These are phyloP conservation scores for Phytomonas sp. DNA, from an alignment of 208 protist genomes.

Conservation along the genomic window DNA sequence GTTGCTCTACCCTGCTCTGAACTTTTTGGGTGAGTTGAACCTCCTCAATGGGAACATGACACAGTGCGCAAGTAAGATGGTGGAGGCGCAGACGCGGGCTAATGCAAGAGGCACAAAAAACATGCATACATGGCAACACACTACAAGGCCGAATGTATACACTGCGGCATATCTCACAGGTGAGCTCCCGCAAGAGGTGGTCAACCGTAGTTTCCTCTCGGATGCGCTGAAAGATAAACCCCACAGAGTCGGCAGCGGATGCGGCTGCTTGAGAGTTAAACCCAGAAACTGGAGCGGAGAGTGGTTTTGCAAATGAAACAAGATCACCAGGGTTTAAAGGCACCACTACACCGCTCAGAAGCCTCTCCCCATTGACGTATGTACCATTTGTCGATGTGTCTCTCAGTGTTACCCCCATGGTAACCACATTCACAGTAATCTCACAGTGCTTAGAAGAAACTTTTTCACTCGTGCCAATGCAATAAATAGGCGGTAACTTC, in stretches of 20 bases:
- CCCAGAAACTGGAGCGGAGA: neutral
- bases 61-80: constrained; percentile 51
- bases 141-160: constrained; percentile 72
- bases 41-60: constrained; percentile 36
- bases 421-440: constrained; percentile 47
- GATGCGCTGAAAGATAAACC: constrained; percentile 60
- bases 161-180: constrained; percentile 57
- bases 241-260: constrained; percentile 9
- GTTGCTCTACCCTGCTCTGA: constrained; percentile 59
- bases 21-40: constrained; percentile 77
- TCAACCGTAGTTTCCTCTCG: constrained; percentile 23
- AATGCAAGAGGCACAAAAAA: constrained; percentile 81
- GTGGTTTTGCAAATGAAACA: constrained; percentile 27
- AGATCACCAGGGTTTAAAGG: constrained; percentile 47
- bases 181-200: constrained; percentile 54
- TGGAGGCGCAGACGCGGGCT: constrained; percentile 43
- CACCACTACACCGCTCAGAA: constrained; percentile 27
- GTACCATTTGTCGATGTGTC: constrained; percentile 80
- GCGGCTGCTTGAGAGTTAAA: neutral
- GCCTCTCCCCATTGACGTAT: constrained; percentile 56
- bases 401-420: constrained; percentile 33
- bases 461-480: constrained; percentile 34
- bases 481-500: constrained; percentile 46
- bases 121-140: constrained; percentile 84
- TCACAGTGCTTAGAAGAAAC: constrained; percentile 72